Base-by-base conservation (phyloP, 1,284 basidiomycete genomes). In the Leccinum holopus region DNA sequence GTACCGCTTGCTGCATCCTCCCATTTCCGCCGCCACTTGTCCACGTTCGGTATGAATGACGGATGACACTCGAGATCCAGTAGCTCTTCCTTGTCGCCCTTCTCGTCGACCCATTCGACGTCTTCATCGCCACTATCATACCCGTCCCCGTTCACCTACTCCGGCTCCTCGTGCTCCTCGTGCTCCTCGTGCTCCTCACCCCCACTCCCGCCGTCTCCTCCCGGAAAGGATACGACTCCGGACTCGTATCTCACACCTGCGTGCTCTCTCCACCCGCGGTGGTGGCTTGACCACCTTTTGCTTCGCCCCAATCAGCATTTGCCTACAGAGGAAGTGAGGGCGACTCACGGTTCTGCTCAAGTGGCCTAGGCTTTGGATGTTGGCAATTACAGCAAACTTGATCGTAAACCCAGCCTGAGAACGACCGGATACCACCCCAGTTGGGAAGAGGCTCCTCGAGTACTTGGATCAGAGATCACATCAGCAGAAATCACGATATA, bases 221-320 rank as follows among this genome's bases (percentile, higher is more conserved):
- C 0, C 82, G 84, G 16, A 76, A 76, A 1, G 80, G 81, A 25
- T 84, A 86, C 33, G 82, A 81, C 74, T 91, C 90, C 0, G 88
- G 90, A 67, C 86, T 91, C n/a, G 89, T 91, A 66, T 91, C 90
- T 57, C 88, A 78, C 8, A 90, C 90, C 69, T 91, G 88, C 1
- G 90, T 92, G 67, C 89, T 91, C 66, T 37, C 37, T 90, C 87
- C 9, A 91, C 90, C 10, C 90, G 80, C 14, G 87, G 87, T 1
- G 89, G 90, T 1, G 84, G 84, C 70, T 84, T 84, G n/a, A 77
- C 65, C 54, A n/a, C 70, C 57, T 83, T 73, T 51, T 73, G 71
- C 37, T 69, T 69, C 14, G 25, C 16, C 51, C 14, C 47, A 12
- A 12, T 25, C 25, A 25, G 25, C 25, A 3, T 25, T 25, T 25